Evolutionary conservation across 2,329 filamentous ascomycete genomes (phyloP), one percentile per base, ranked within the genome.

Genomic region (Colletotrichum simmondsii): DNA sequence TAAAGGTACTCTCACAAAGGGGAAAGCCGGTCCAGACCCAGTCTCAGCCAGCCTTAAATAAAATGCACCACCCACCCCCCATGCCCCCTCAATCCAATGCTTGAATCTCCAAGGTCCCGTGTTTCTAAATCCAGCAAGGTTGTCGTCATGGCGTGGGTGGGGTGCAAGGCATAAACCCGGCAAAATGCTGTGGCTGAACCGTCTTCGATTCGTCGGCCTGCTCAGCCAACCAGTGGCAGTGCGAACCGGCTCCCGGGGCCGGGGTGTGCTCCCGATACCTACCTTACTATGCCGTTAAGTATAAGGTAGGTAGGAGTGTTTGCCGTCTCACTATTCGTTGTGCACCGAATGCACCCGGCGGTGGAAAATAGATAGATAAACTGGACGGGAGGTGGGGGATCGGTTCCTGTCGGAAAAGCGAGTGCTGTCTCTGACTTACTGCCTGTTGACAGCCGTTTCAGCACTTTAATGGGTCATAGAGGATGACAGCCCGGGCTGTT

Each of bases 71-170:
- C 28, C 16, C 30, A 10, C 2, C 8, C 30, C 28, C 16, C 19
- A 5, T 19, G 42, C 28, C 56, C 24, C 24, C 49, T 32, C 32
- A 7, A 46, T 10, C 8, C 35, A 65, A 46, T 57, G 66, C 71
- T 73, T 70, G 66, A 56, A 64, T 54, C 65, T 46, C 69, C 59
- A 63, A 63, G 69, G 56, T 65, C 53, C 53, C 58, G 61, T 72
- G 70, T 65, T 68, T 63, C 68, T 68, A 67, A 71, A 61, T 52
- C 35, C 57, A 72, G 70, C 26, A 65, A 28, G 49, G 46, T 61
- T 73, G 71, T 73, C 71, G 71, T 73, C 71, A 73, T 73, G 71
- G 32, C 14, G 42, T 49, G 52, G 52, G 66, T 61, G 71, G 71
- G 66, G 59, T 16, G 37, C 65, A 24, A n/a, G 16, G 30, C 52